A percentile compares a stretch with the other conserved stretches of the same genome.
phyloP scores from a whole-genome alignment of 768 basidiomycete genomes.

The Rhizopogon rudus region DNA sequence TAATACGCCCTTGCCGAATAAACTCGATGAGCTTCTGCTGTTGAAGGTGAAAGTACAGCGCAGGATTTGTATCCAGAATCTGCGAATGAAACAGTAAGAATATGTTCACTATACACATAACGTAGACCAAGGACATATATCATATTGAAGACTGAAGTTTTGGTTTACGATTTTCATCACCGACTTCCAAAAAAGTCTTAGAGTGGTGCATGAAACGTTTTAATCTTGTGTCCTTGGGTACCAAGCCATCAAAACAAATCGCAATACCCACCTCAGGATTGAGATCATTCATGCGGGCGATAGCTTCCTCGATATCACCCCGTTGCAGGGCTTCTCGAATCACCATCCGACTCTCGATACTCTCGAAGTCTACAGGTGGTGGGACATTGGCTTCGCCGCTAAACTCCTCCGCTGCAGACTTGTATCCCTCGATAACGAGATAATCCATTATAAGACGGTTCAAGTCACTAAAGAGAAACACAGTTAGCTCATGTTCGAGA shows the following conservation, averaged over 20 bases:
- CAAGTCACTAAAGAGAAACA: slow-evolving; percentile 63
- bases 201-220: slow-evolving; percentile 98
- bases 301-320: slow-evolving; percentile 93
- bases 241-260: slow-evolving; percentile 5
- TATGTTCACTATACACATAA: neutral
- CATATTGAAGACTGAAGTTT: slow-evolving; percentile 99
- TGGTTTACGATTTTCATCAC: slow-evolving; percentile 76
- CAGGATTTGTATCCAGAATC: slow-evolving; percentile 96
- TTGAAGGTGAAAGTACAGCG: slow-evolving; percentile 91
- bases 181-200: slow-evolving; percentile 66
- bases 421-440: slow-evolving; percentile 96
- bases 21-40: slow-evolving; percentile 95
- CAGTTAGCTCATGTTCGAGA: slow-evolving; percentile 15
- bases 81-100: slow-evolving; percentile 32
- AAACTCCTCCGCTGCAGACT: slow-evolving; percentile 93
- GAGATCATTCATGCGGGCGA: slow-evolving; percentile 91
- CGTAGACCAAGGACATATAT: slow-evolving; percentile 32
- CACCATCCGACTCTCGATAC: slow-evolving; percentile 90
- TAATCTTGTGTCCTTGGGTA: slow-evolving; percentile 61
- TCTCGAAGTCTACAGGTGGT: slow-evolving; percentile 81
- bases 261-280: slow-evolving; percentile 84
- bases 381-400: slow-evolving; percentile 78
- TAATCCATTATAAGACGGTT: slow-evolving; percentile 97
- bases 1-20: slow-evolving; percentile 77
- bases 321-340: slow-evolving; percentile 92